Percentiles rank a stretch among this genome's conserved stretches.
Conservation (phyloP, 306 rosid species). For the Begonia peltatifolia region DNA sequence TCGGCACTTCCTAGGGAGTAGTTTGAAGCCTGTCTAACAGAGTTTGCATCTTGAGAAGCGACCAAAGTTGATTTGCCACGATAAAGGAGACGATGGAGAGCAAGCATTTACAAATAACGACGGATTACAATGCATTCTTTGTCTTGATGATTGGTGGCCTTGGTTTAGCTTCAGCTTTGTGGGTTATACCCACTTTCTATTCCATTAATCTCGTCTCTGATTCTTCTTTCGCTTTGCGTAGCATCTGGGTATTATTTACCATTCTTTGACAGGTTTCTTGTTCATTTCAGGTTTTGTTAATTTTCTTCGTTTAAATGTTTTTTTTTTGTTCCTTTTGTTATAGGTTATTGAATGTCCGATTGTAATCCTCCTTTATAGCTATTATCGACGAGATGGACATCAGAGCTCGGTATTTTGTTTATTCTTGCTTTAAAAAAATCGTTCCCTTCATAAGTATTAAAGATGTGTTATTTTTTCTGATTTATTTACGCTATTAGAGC, state of each 20-base stretch:
- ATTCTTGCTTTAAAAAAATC: too few species aligned
- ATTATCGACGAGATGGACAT: conserved; percentile 20
- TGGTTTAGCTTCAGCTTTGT: conserved; percentile 19
- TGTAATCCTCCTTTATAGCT: conserved; percentile 35
- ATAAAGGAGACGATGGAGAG: neutral
- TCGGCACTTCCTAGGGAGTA: too few species aligned
- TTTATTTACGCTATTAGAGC: neutral
- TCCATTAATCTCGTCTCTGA: conserved; percentile 27
- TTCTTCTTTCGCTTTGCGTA: conserved; percentile 25
- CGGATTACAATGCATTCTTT: conserved; percentile 11
- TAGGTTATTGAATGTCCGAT: conserved; percentile 29
- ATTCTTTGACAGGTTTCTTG: too few species aligned
- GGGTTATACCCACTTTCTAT: conserved; percentile 15
- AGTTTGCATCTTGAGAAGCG: too few species aligned
- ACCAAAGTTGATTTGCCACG: too few species aligned
- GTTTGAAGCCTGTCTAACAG: too few species aligned
- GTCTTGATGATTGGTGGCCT: conserved; percentile 19
- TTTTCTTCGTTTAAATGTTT: too few species aligned
- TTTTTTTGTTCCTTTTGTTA: neutral
- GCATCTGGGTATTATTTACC: conserved; percentile 20
- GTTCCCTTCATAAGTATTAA: neutral
- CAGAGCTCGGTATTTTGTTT: conserved; percentile 23
- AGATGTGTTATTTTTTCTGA: neutral
- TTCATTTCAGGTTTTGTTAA: too few species aligned
- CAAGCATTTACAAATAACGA: neutral